Base-by-base conservation (phyloP, 2,329 filamentous ascomycete genomes). In the Diplodia sapinea region DNA sequence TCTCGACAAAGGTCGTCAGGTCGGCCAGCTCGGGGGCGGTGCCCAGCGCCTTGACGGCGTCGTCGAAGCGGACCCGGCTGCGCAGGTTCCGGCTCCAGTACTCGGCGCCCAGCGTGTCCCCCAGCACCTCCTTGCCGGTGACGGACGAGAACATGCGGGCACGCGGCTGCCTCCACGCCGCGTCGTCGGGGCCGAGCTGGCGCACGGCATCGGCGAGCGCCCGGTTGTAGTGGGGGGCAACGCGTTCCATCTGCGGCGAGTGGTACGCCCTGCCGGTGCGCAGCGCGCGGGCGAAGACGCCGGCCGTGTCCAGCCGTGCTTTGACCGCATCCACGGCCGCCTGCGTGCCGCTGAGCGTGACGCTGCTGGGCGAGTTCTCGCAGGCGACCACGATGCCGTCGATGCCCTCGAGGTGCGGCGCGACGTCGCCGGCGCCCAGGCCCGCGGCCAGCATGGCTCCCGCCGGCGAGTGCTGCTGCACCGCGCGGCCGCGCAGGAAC, bases 361-460 rank as follows among this genome's bases (percentile, higher is more conserved):
- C 50, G 20, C 65, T 64, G 6, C 38, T 33, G 4, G 68, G 56
- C 8, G 43, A 69, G 63, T 72, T 72, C 26, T 68, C 47, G 56
- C 71, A 72, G 8, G 71, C 71, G 20, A 71, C 63, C 7, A 68
- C 49, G 3, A 23, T 20, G 3, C 72, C 72, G 13, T 51, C n/a
- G 1, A 49, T 15, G 17, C 65, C n/a, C 1, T 68, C 61, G 23
- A 73, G 47, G 8, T 70, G 49, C 1, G 55, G n/a, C 6, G 29
- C 26, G 20, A 67, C 64, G 0, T 13, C 43, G 4, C 70, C 62
- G 2, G 67, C 43, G 2, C 70, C 66, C 6, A 72, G 51, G 2
- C 72, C 70, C 2, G 72, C 70, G n/a, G 73, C 73, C 8, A 74
- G 57, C 74, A 76, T 76, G 12, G 38, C 70, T 29, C 76, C 79